phyloP scores from a whole-genome alignment of 1,284 basidiomycete genomes.

The Pascua sp. region DNA sequence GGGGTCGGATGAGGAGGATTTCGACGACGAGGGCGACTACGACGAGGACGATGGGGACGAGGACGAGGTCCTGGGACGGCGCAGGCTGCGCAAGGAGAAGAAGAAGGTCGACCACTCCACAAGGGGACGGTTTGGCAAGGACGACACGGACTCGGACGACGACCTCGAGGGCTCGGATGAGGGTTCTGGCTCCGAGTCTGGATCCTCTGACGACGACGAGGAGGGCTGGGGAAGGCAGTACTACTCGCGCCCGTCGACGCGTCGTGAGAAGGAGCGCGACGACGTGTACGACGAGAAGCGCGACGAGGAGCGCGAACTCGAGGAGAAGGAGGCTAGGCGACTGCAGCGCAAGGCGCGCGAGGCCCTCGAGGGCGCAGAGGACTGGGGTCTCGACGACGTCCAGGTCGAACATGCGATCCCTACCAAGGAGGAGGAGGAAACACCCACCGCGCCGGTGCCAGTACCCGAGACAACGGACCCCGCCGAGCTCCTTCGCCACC shows the following conservation, averaged over 20 bases:
- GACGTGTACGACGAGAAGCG: slow-evolving; percentile 53
- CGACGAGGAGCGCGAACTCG: slow-evolving; percentile 23
- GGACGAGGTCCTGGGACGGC: slow-evolving; percentile 3
- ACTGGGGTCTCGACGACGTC: slow-evolving; percentile 76
- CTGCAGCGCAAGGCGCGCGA: slow-evolving; percentile 74
- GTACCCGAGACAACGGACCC: slow-evolving; percentile 37
- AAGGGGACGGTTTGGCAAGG: slow-evolving; percentile 49
- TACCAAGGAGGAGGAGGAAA: slow-evolving; percentile 8
- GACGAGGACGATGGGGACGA: slow-evolving; percentile 52
- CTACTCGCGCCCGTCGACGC: slow-evolving; percentile 60
- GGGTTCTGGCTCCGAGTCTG: slow-evolving; percentile 19
- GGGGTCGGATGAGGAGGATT: slow-evolving; percentile 46
- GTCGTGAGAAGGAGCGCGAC: slow-evolving; percentile 19
- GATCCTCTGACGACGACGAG: slow-evolving; percentile 49
- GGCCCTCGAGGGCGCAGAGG: slow-evolving; percentile 64
- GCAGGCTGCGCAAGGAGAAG: slow-evolving; percentile 15
- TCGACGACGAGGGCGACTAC: slow-evolving; percentile 38
- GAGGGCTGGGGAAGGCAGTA: slow-evolving; percentile 81
- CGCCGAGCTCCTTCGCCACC: slow-evolving; percentile 63
- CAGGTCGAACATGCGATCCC: slow-evolving; percentile 49
- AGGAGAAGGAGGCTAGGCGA: slow-evolving; percentile 54
- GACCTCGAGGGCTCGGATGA: slow-evolving; percentile 50
- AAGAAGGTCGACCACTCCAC: slow-evolving; percentile 45
- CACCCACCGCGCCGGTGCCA: slow-evolving; percentile 9
- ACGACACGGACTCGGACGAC: slow-evolving; percentile 53